These are phyloP conservation scores for Azolla pinnata DNA, from an alignment of 75 land plant genomes.

Conservation along the genomic window DNA sequence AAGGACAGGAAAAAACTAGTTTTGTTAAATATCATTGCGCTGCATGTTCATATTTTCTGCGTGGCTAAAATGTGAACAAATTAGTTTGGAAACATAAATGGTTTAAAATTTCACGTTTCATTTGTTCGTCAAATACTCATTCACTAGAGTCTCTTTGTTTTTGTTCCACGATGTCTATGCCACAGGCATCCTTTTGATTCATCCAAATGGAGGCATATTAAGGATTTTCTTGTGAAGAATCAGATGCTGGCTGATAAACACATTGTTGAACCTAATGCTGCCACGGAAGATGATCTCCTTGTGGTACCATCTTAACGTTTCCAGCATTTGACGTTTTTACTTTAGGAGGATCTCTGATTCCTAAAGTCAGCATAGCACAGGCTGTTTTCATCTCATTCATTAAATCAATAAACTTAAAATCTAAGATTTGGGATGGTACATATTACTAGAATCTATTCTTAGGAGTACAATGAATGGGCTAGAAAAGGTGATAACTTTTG, in stretches of 20 bases:
- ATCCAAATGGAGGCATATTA: slow-evolving; percentile 83
- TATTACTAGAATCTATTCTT: too few relatives aligned
- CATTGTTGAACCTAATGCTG: slow-evolving; percentile 80
- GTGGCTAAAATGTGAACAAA: not conserved
- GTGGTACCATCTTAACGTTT: slow-evolving; percentile 46
- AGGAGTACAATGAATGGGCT: too few relatives aligned
- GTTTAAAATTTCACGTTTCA: not conserved
- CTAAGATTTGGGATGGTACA: too few relatives aligned
- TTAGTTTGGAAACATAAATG: too few relatives aligned
- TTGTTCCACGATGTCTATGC: not conserved
- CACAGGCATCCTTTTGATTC: slow-evolving; percentile 96
- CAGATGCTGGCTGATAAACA: slow-evolving; percentile 36
- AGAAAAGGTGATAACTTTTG: too few relatives aligned
- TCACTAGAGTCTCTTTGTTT: not conserved
- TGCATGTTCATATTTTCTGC: not conserved
- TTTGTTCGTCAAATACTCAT: not conserved
- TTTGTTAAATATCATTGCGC: not conserved
- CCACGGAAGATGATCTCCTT: slow-evolving; percentile 73
- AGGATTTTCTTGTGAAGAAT: slow-evolving; percentile 43
- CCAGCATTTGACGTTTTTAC: too few relatives aligned
- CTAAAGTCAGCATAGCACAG: too few relatives aligned
- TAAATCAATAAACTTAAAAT: too few relatives aligned
- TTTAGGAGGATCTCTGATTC: too few relatives aligned
- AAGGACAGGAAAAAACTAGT: too few relatives aligned
- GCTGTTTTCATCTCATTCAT: too few relatives aligned